These are phyloP conservation scores for Acacia concinna DNA, from an alignment of 331 rosid species.

Conservation along the genomic window DNA sequence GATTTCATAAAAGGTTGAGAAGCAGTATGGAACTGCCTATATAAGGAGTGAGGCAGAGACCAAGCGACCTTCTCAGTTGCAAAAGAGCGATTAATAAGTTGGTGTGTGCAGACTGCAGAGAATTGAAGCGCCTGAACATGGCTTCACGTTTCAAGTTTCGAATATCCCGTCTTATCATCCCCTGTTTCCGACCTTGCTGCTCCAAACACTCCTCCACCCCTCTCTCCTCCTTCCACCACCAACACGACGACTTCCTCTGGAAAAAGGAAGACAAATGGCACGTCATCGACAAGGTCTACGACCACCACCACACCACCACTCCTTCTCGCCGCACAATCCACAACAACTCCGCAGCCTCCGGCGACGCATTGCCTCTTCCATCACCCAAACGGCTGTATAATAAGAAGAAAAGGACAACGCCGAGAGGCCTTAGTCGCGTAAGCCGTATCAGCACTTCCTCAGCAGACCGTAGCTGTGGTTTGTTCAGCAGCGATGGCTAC, in stretches of 20 bases:
- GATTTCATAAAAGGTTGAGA: too few species aligned
- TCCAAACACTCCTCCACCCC: constrained; percentile 34
- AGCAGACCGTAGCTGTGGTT: constrained; percentile 41
- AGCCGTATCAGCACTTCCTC: constrained; percentile 64
- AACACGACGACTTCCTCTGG: constrained; percentile 43
- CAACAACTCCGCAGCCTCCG: constrained; percentile 44
- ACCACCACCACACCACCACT: constrained; percentile 26
- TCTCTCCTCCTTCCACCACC: constrained; percentile 34
- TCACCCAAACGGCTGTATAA: constrained; percentile 32
- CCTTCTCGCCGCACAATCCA: constrained; percentile 50
- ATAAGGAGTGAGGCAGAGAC: background rate
- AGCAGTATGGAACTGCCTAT: too few species aligned
- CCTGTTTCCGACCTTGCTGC: background rate
- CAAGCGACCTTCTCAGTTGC: background rate
- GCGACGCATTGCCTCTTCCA: constrained; percentile 19
- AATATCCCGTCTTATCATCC: constrained; percentile 40
- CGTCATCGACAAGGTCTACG: constrained; percentile 46
- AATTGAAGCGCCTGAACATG: constrained; percentile 22
- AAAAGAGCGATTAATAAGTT: background rate
- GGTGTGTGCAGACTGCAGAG: background rate
- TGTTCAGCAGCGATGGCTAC: constrained; percentile 43
- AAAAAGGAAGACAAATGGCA: constrained; percentile 51
- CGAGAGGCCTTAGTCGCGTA: constrained; percentile 31
- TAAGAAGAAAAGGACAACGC: constrained; percentile 37
- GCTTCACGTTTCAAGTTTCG: constrained; percentile 47